These are phyloP conservation scores for Sphaerulina populicola DNA, from an alignment of 2,329 filamentous ascomycete genomes.

Conservation along the genomic window DNA sequence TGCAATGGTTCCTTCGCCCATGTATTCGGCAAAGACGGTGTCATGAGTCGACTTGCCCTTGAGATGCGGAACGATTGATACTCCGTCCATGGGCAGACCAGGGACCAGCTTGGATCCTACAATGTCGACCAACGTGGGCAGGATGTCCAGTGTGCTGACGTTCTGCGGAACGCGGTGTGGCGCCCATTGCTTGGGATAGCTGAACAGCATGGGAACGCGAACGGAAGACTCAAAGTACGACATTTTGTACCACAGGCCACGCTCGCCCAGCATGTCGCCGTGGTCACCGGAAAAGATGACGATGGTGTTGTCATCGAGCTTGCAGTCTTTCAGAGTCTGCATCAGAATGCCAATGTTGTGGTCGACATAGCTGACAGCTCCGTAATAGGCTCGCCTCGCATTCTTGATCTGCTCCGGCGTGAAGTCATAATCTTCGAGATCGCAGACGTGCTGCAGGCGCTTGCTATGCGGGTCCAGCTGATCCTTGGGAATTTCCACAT, in stretches of 20 bases:
- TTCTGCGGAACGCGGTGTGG: constrained; percentile 72
- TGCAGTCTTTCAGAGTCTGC: constrained; percentile 66
- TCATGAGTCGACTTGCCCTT: constrained; percentile 61
- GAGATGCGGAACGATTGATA: constrained; percentile 72
- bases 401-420: constrained; percentile 77
- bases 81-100: constrained; percentile 75
- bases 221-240: constrained; percentile 89
- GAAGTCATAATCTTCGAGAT: constrained; percentile 76
- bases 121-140: constrained; percentile 80
- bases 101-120: constrained; percentile 62
- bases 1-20: constrained; percentile 80
- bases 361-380: constrained; percentile 87
- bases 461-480: constrained; percentile 80
- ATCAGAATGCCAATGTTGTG: constrained; percentile 82
- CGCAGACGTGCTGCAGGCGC: constrained; percentile 76
- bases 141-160: constrained; percentile 82
- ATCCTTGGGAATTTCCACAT: constrained; percentile 67
- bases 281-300: constrained; percentile 90
- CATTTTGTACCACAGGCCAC: constrained; percentile 96
- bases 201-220: constrained; percentile 77
- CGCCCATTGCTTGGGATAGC: constrained; percentile 65
- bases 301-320: constrained; percentile 76
- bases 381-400: constrained; percentile 83
- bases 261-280: constrained; percentile 91
- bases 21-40: constrained; percentile 91